phyloP scores from a whole-genome alignment of 306 rosid genomes.

The Oemleria cerasiformis region DNA sequence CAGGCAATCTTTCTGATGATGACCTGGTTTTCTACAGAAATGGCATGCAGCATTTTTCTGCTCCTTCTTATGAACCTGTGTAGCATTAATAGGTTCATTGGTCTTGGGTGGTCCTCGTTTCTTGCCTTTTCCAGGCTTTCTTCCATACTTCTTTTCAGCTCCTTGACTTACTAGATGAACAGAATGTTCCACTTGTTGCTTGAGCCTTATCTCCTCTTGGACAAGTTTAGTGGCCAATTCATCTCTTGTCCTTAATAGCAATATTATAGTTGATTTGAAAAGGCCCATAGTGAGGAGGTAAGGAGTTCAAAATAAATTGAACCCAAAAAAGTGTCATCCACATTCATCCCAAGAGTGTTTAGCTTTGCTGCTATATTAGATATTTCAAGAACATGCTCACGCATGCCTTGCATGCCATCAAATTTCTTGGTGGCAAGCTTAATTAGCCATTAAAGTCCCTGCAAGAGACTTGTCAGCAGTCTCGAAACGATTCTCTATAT shows the following conservation, averaged over 20 bases:
- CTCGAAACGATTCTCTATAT: background rate
- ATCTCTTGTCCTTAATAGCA: constrained; percentile 15
- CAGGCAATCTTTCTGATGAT: too few species aligned
- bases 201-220: constrained; percentile 1
- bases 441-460: background rate
- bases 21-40: too few species aligned
- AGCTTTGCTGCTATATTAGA: background rate
- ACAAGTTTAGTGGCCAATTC: constrained; percentile 1
- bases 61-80: too few species aligned
- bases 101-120: too few species aligned
- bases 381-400: constrained; percentile 21
- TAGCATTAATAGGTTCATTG: too few species aligned
- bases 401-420: constrained; percentile 10
- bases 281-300: constrained; percentile 10
- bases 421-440: background rate
- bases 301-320: constrained; percentile 12
- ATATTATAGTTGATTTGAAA: constrained; percentile 19
- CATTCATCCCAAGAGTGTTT: background rate
- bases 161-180: too few species aligned
- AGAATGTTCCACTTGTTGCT: too few species aligned
- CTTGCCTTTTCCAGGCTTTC: too few species aligned
- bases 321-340: constrained; percentile 15
- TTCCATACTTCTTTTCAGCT: too few species aligned
- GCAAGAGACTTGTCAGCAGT: too few species aligned
- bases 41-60: too few species aligned